phyloP scores from a whole-genome alignment of 345 rosid genomes.

The Clarkia xantiana region DNA sequence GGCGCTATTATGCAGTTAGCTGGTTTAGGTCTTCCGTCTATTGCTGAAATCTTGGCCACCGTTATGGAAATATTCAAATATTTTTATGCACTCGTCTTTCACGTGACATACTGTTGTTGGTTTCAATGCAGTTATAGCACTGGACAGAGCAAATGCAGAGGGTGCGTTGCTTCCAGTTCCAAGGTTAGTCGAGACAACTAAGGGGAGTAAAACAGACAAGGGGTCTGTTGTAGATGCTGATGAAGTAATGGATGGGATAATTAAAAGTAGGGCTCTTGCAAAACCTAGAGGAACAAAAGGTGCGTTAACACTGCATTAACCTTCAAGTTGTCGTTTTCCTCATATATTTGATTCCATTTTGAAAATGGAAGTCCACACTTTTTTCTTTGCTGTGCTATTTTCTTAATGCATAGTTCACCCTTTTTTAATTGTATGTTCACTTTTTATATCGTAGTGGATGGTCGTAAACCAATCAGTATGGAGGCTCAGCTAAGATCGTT shows the following conservation, averaged over 20 bases:
- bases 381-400: neutral
- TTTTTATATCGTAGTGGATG: conserved; percentile 23
- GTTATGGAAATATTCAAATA: too few species aligned
- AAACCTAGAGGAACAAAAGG: conserved; percentile 27
- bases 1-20: too few species aligned
- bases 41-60: too few species aligned
- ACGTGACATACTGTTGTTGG: neutral
- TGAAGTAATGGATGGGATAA: conserved; percentile 31
- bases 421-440: conserved; percentile 7
- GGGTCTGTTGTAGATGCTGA: conserved; percentile 14
- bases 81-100: neutral
- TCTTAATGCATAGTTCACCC: neutral
- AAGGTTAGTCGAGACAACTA: conserved; percentile 31
- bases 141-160: conserved; percentile 85
- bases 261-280: conserved; percentile 25
- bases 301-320: conserved; percentile 9
- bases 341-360: neutral
- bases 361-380: neutral
- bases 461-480: conserved; percentile 31
- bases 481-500: conserved; percentile 52
- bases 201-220: conserved; percentile 20
- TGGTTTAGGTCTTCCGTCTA: too few species aligned
- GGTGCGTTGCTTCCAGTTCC: conserved; percentile 68
- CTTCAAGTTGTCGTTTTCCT: neutral
- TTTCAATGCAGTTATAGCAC: conserved; percentile 51